Evolutionary conservation across 2,329 filamentous ascomycete genomes (phyloP).

Genomic region (Sporothrix humicola): DNA sequence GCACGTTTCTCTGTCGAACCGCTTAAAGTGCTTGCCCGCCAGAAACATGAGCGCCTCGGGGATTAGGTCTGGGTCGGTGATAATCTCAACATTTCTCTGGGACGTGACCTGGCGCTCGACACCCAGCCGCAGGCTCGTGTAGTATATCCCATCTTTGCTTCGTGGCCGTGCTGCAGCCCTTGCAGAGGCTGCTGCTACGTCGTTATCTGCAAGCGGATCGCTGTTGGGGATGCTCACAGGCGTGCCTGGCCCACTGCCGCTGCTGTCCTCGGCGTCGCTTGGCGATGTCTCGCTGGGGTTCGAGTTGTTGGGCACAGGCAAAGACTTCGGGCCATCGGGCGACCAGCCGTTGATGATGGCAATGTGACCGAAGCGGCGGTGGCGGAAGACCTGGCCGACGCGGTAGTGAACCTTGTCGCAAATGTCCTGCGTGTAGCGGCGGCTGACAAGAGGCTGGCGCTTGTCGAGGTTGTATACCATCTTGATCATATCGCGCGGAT

Average conservation of each 20-base stretch:
- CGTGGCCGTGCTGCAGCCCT: background rate
- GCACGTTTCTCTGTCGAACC: conserved; percentile 71
- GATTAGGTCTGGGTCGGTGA: conserved; percentile 55
- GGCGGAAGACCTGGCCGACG: conserved; percentile 83
- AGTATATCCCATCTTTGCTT: conserved; percentile 64
- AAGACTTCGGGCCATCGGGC: conserved; percentile 42
- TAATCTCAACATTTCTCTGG: conserved; percentile 78
- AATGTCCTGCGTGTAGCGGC: conserved; percentile 47
- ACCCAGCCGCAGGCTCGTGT: conserved; percentile 70
- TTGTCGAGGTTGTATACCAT: conserved; percentile 55
- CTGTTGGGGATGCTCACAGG: conserved; percentile 9
- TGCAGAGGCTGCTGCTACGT: background rate
- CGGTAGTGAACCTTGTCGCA: conserved; percentile 61
- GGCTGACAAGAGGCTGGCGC: conserved; percentile 46
- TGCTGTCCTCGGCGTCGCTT: conserved; percentile 38
- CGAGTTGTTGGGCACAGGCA: conserved; percentile 42
- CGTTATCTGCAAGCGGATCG: background rate
- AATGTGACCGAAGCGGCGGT: conserved; percentile 78
- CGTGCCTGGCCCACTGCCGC: background rate
- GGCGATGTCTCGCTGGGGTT: conserved; percentile 43
- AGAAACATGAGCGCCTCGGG: conserved; percentile 66
- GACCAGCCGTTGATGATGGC: conserved; percentile 92
- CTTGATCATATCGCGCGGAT: conserved; percentile 47
- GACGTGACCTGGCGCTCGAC: conserved; percentile 71
- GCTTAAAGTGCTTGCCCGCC: conserved; percentile 86